These are phyloP conservation scores for Tylopilus rubrobrunneus DNA, from an alignment of 768 basidiomycete species.

Conservation along the genomic window DNA sequence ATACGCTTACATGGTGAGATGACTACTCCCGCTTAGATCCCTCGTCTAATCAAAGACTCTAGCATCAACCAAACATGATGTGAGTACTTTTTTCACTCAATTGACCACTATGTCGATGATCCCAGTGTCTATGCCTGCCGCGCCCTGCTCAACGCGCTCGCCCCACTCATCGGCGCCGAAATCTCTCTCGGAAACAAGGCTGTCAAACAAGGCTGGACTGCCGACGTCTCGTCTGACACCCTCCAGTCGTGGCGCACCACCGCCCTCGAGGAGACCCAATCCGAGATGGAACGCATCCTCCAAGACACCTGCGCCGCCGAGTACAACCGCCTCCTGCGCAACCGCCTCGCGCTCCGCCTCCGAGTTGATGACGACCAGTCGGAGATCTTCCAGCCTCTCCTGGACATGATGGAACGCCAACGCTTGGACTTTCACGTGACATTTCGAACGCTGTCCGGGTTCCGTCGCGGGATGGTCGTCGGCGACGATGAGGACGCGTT, in stretches of 20 bases:
- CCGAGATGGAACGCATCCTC: constrained; percentile 59
- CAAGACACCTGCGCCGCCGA: constrained; percentile 57
- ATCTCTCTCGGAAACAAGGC: constrained; percentile 46
- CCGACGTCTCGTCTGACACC: constrained; percentile 45
- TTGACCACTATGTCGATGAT: constrained; percentile 3
- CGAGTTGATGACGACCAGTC: constrained; percentile 55
- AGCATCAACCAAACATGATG: constrained; percentile 82
- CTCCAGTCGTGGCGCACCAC: constrained; percentile 58
- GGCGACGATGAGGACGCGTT: constrained; percentile 19
- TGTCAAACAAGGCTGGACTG: constrained; percentile 59
- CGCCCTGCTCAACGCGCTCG: constrained; percentile 70
- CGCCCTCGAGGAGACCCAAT: constrained; percentile 49
- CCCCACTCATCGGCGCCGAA: constrained; percentile 87
- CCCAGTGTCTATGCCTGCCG: constrained; percentile 72
- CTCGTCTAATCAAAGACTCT: constrained; percentile 4
- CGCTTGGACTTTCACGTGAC: constrained; percentile 86
- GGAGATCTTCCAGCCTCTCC: constrained; percentile 57
- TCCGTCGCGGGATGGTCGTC: constrained; percentile 44
- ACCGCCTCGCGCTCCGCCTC: constrained; percentile 77
- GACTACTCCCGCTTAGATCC: background rate
- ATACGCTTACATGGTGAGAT: constrained; percentile 61
- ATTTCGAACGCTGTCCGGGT: constrained; percentile 68
- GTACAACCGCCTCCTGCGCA: constrained; percentile 69
- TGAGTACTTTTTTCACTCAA: constrained; percentile 31
- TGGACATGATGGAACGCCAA: constrained; percentile 70